Evolutionary conservation across 495 filamentous ascomycete species (phyloP), one percentile per base, ranked within the genome.

Genomic region (Delitschia confertaspora): DNA sequence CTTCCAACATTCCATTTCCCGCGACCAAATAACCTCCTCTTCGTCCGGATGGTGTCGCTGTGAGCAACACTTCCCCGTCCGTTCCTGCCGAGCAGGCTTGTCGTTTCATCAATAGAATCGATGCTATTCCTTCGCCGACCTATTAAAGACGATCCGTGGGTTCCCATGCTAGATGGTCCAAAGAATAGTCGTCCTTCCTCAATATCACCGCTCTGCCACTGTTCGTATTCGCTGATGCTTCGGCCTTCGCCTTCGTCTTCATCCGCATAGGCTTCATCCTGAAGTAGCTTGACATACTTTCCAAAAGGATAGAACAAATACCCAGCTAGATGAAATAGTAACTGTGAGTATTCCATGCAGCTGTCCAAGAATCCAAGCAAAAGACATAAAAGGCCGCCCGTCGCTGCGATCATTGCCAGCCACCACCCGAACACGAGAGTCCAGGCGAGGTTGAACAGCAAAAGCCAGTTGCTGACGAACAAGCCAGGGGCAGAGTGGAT

Each of bases 191-290:
- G 72, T 3, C 91, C 91, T 63, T 95, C 85, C 63, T 99, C 91
- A 25, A 99, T 68, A 59, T 99, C 91, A 26, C 91, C 91, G 54
- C 81, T 93, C 60, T 99, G 91, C 91, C 91, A 99, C 61, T 93
- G 88, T 61, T 96, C 91, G 63, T 99, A 99, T 65, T 99, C 91
- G 58, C 85, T 93, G 60, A 99, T 95, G 62, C 88, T 96, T 55
- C 91, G 76, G n/a, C 93, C 91, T 65, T 99, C 91, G n/a, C 88
- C 93, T 57, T 93, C 79, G 60, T 99, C 91, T 62, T 99, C 91
- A 52, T 96, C 85, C 17, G 85, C 73, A 60, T 99, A 99, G 23
- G 81, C 79, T 55, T 96, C 91, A 55, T 99, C 88, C 53, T 86
- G 84, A 54, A 93, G 80, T 19, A 99, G 73, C 36, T 85, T 82